phyloP scores from a whole-genome alignment of 2,329 filamentous ascomycete species.

The Parastagonospora avenae region DNA sequence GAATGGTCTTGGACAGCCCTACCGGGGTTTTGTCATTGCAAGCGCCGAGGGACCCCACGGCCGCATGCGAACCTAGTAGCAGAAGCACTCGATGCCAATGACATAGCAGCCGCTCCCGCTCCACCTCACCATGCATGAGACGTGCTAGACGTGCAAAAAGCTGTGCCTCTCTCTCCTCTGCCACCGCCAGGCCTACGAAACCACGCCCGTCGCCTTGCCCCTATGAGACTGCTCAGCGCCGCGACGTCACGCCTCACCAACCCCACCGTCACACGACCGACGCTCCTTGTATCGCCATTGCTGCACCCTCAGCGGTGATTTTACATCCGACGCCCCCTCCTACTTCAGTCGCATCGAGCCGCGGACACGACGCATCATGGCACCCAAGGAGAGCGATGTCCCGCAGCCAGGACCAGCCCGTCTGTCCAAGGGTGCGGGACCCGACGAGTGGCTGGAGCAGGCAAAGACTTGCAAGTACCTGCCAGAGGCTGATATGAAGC shows the following conservation, averaged over 20 bases:
- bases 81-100: not conserved
- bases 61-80: constrained; percentile 7
- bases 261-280: constrained; percentile 38
- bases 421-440: constrained; percentile 78
- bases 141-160: not conserved
- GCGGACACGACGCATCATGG: constrained; percentile 36
- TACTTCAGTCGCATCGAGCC: not conserved
- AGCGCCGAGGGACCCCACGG: constrained; percentile 21
- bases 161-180: not conserved
- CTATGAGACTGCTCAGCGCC: constrained; percentile 24
- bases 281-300: constrained; percentile 14
- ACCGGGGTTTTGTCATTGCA: constrained; percentile 9
- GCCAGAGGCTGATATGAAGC: constrained; percentile 96
- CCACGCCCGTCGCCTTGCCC: constrained; percentile 6
- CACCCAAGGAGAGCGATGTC: constrained; percentile 63
- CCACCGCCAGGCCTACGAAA: not conserved
- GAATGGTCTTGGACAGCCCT: constrained; percentile 4
- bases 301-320: constrained; percentile 1
- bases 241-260: constrained; percentile 37
- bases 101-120: constrained; percentile 4
- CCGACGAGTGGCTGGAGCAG: constrained; percentile 95
- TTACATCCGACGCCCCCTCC: not conserved
- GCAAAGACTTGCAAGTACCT: constrained; percentile 98
- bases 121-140: constrained; percentile 14
- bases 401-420: constrained; percentile 91